These are phyloP conservation scores for Aspergillus calidoustus DNA, from an alignment of 2,329 filamentous ascomycete genomes.

Conservation along the genomic window DNA sequence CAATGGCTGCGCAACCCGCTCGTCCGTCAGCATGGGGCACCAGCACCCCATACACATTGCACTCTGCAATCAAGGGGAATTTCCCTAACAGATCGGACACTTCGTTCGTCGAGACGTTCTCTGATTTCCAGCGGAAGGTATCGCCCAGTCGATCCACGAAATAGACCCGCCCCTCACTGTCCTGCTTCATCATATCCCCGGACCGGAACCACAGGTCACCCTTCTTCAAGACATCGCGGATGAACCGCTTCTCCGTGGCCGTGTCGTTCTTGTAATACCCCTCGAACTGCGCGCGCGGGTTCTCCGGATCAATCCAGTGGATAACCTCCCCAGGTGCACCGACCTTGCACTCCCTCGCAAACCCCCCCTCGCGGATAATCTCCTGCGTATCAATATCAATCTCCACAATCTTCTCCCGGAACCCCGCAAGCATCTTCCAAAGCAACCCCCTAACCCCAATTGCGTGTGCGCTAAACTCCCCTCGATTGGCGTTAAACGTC, in stretches of 20 bases:
- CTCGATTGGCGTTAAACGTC: too few relatives aligned
- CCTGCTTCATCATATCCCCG: not conserved
- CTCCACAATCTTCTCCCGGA: too few relatives aligned
- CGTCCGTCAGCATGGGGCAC: not conserved
- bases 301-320: too few relatives aligned
- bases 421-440: too few relatives aligned
- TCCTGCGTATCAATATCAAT: too few relatives aligned
- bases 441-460: too few relatives aligned
- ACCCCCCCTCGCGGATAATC: too few relatives aligned
- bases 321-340: too few relatives aligned
- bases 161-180: not conserved
- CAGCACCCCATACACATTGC: not conserved
- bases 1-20: not conserved
- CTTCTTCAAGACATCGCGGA: not conserved
- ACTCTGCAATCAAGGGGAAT: not conserved
- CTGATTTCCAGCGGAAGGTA: not conserved
- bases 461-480: too few relatives aligned
- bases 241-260: not conserved
- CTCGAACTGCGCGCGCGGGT: too few relatives aligned
- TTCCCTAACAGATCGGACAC: not conserved
- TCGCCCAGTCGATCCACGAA: conserved; percentile 1
- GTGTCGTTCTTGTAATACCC: not conserved
- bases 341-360: too few relatives aligned
- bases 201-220: not conserved
- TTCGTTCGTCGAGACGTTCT: conserved; percentile 1